Evolutionary conservation across 192 early-diverging fungal species (phyloP).

Genomic region (Allomyces arbusculus): DNA sequence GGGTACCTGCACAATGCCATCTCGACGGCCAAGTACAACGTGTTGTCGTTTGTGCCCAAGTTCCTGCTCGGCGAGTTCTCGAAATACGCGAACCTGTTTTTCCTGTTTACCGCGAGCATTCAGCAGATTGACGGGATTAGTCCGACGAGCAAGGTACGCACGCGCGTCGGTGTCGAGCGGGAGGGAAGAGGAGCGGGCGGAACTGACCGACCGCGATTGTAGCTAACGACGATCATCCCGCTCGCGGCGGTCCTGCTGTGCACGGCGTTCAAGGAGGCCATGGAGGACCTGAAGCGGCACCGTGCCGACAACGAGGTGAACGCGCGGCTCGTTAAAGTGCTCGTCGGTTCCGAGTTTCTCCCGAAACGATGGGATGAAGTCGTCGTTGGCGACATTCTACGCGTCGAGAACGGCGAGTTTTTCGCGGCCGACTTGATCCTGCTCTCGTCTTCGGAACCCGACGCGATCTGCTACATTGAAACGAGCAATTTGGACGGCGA

Average conservation of each 20-base stretch:
- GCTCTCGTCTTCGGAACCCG: slow-evolving; percentile 77
- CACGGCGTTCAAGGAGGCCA: slow-evolving; percentile 84
- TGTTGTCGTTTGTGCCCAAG: slow-evolving; percentile 79
- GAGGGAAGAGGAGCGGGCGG: too few species aligned
- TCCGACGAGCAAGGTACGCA: slow-evolving; percentile 28
- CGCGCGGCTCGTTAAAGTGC: too few species aligned
- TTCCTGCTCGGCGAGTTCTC: slow-evolving; percentile 96
- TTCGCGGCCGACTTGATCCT: slow-evolving; percentile 86
- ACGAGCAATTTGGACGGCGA: slow-evolving; percentile 97
- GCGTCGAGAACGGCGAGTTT: slow-evolving; percentile 66
- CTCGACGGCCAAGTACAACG: slow-evolving; percentile 91
- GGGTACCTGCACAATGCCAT: slow-evolving; percentile 84
- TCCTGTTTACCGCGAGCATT: slow-evolving; percentile 89
- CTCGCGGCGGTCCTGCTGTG: slow-evolving; percentile 65
- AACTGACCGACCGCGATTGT: too few species aligned
- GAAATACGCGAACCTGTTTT: slow-evolving; percentile 98
- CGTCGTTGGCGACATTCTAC: slow-evolving; percentile 79
- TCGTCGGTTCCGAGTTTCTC: too few species aligned
- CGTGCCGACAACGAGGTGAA: too few species aligned
- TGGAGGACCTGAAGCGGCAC: slow-evolving; percentile 47
- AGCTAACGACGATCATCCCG: slow-evolving; percentile 50
- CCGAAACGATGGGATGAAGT: slow-evolving; percentile 41
- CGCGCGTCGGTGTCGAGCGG: too few species aligned
- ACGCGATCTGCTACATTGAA: slow-evolving; percentile 93
- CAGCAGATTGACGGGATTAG: slow-evolving; percentile 93